A percentile compares a stretch with the other conserved stretches of the same genome.
Evolutionary conservation across 2,329 filamentous ascomycete species (phyloP).

Genomic region (Hypoxylon sp.): DNA sequence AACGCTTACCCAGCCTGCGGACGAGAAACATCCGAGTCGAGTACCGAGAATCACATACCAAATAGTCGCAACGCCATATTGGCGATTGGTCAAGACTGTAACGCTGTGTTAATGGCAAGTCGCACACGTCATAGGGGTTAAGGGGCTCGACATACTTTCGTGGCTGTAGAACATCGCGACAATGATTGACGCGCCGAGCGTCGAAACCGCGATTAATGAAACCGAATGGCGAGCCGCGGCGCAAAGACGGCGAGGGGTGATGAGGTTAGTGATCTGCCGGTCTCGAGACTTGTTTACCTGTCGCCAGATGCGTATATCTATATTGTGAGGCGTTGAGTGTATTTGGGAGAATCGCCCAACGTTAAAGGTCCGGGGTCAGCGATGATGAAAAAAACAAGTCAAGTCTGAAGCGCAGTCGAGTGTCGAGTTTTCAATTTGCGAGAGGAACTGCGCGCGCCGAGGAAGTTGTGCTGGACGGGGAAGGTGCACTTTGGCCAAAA

Average conservation of each 20-base stretch:
- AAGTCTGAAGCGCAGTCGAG: not conserved
- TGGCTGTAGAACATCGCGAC: constrained; percentile 92
- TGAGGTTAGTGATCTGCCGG: not conserved
- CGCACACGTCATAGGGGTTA: not conserved
- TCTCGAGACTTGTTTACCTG: not conserved
- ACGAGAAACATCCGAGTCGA: not conserved
- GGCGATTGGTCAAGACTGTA: constrained; percentile 82
- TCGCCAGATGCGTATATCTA: not conserved
- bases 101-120: constrained; percentile 47
- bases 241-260: not conserved
- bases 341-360: not conserved
- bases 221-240: not conserved
- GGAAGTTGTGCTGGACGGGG: constrained; percentile 24
- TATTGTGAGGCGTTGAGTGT: not conserved
- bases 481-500: not conserved
- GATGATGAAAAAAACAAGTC: not conserved
- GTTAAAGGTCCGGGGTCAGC: not conserved
- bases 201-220: constrained; percentile 1
- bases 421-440: not conserved
- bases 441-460: not conserved
- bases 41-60: constrained; percentile 72
- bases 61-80: constrained; percentile 94
- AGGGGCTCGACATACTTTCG: constrained; percentile 76
- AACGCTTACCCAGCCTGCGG: not conserved
- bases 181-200: constrained; percentile 11